Evolutionary conservation across 2,329 filamentous ascomycete genomes (phyloP).

Genomic region (Septoria petroselini): DNA sequence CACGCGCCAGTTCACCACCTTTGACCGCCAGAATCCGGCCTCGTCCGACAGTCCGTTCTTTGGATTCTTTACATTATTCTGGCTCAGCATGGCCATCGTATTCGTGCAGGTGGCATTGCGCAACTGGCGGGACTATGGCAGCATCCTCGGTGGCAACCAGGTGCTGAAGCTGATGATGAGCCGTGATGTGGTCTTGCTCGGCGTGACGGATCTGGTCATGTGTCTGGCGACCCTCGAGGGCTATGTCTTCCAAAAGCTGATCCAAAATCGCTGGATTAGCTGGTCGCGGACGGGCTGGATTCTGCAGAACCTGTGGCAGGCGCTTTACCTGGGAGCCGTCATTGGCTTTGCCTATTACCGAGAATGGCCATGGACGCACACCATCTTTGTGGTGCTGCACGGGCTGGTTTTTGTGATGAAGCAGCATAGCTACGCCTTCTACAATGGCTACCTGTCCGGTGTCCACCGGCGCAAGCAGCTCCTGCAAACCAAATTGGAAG

Average conservation of each 20-base stretch:
- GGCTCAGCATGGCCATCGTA: slow-evolving; percentile 66
- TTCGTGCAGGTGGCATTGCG: slow-evolving; percentile 64
- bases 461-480: slow-evolving; percentile 54
- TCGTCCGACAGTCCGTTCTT: slow-evolving; percentile 68
- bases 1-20: slow-evolving; percentile 68
- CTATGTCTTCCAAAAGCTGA: slow-evolving; percentile 61
- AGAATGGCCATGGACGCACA: slow-evolving; percentile 81
- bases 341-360: slow-evolving; percentile 65
- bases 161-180: slow-evolving; percentile 67
- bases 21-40: slow-evolving; percentile 67
- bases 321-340: slow-evolving; percentile 58
- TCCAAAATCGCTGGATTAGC: slow-evolving; percentile 58
- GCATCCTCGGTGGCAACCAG: slow-evolving; percentile 66
- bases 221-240: slow-evolving; percentile 64
- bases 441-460: slow-evolving; percentile 65
- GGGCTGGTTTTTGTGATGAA: slow-evolving; percentile 78
- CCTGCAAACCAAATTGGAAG: slow-evolving; percentile 52
- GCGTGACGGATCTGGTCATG: slow-evolving; percentile 66
- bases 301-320: slow-evolving; percentile 72
- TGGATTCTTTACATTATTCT: slow-evolving; percentile 77
- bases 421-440: slow-evolving; percentile 75
- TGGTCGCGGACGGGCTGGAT: slow-evolving; percentile 72
- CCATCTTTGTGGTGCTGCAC: slow-evolving; percentile 73
- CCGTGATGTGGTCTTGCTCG: slow-evolving; percentile 51
- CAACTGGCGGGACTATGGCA: slow-evolving; percentile 68